These are phyloP conservation scores for Symbiodinium pilosum DNA, from an alignment of 73 alveolate genomes.

Conservation along the genomic window DNA sequence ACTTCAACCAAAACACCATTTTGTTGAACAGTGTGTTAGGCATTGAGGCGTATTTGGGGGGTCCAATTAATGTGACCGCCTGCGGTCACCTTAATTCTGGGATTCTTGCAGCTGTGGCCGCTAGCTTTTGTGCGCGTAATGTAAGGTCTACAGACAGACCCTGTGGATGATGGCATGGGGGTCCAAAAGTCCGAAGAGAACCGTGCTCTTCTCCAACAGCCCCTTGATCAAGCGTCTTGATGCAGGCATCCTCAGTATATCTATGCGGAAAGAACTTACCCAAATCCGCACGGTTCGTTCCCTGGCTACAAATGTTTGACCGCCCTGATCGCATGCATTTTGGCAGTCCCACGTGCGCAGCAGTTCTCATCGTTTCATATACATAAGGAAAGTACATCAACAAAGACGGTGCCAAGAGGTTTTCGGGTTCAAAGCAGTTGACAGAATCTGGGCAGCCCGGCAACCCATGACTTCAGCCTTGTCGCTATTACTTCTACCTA, in stretches of 20 bases:
- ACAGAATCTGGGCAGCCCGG: not conserved
- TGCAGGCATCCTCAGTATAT: not conserved
- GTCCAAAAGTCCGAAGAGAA: not conserved
- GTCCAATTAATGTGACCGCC: too few relatives aligned
- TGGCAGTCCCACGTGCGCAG: not conserved
- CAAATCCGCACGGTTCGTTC: not conserved
- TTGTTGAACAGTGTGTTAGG: too few relatives aligned
- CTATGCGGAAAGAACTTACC: not conserved
- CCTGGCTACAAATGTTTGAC: not conserved
- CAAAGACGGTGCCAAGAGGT: not conserved
- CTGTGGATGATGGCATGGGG: not conserved
- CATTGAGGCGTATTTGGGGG: too few relatives aligned
- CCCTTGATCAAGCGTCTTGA: not conserved
- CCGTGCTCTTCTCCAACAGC: not conserved
- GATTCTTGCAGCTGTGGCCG: too few relatives aligned
- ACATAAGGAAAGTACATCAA: not conserved
- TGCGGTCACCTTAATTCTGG: too few relatives aligned
- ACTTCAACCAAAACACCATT: too few relatives aligned
- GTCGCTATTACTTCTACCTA: too few relatives aligned
- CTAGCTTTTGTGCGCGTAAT: too few relatives aligned
- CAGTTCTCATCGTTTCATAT: not conserved
- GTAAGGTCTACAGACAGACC: not conserved
- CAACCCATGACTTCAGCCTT: too few relatives aligned
- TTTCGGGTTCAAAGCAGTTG: not conserved
- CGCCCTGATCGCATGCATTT: not conserved